Base-by-base conservation (phyloP, 192 early-diverging fungal species). In the Lunasporangiospora selenospora region DNA sequence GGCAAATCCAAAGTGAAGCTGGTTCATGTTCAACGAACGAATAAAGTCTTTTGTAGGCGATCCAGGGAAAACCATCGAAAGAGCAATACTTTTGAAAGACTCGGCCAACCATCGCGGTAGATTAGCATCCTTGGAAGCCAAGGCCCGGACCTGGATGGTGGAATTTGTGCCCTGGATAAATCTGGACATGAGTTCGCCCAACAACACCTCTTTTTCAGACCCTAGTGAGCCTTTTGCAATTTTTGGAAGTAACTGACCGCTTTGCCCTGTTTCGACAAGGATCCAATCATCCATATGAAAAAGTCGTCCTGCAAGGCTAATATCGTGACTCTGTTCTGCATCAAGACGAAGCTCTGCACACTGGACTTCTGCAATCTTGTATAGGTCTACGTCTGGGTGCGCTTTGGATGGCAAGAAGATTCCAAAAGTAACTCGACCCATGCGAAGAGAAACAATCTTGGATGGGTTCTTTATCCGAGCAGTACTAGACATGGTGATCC, bases 201-300 rank as follows among this genome's bases (percentile, higher is more conserved):
- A 30, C 31, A 73, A 30, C 5, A 73, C 36, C 24, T 73, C 60
- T 37, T 73, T 73, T 29, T 73, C 61, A 7, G 69, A 73, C 23
- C 47, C 49, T 18, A 45, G 38, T 1, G 26, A 23, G 40, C 13
- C 16, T 23, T 11, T 7, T 49, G 3, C 4, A n/a, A 1, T 16
- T 36, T 5, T 42, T 19, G 12, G 10, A 4, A 6, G 33, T 10
- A 15, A 23, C 15, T 19, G n/a, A n/a, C 8, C 27, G 4, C 26
- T 10, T 48, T 10, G 18, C 15, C 38, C 53, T 9, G 8, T n/a
- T 13, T 33, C 40, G 1, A 13, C 50, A 13, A 27, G 53, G 12
- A 36, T 46, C 69, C 69, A 73, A 27, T 73, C 69, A 9, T 73
- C 69, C 15, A 73, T 53, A 63, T 73, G 69, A 9, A 73, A 63